Base-by-base conservation (phyloP, 2,329 filamentous ascomycete genomes). In the Penicillium sp. region DNA sequence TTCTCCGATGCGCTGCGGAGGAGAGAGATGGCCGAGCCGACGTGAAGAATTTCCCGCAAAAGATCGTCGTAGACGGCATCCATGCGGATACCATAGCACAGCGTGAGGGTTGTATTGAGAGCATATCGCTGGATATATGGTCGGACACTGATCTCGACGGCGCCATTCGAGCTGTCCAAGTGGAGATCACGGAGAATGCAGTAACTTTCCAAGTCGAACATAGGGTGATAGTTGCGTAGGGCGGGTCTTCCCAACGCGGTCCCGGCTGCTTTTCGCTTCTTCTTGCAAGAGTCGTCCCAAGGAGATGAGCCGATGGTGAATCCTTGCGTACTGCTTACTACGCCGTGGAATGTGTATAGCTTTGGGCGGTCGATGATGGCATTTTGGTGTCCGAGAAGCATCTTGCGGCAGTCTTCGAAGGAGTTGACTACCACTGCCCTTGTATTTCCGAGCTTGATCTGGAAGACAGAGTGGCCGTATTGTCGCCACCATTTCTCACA, bases 231-330 rank as follows among this genome's bases (percentile, higher is more conserved):
- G 1, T 82, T 84, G 60, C 88, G 84, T 2, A 89, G 81, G 0
- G 88, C 84, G 0, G 88, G 87, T 0, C 87, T 80, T 65, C 90
- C 89, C 7, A 92, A 77, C 0, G 89, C 88, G 0, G 87, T 89
- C 3, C 86, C 88, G 2, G 88, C 88, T 0, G 86, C 88, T 71
- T 89, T 90, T 55, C 89, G 82, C 29, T 87, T 82, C 45, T 81
- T 80, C 69, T 90, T 91, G 71, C 87, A 89, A 1, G 85, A 89
- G 29, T 89, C 87, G 51, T 90, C 87, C 85, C 88, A 92, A 0
- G 89, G 89, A 0, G 86, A 89, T 0, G 88, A 89, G 0, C 89
- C 89, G 51, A 92, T 90, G 0, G 88, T 91, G 69, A 89, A 88
- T 9, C 87, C 88, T 60, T 89, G 85, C 0, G 86, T 88, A 9